Percentiles rank a stretch among this genome's conserved stretches.
phyloP scores from a whole-genome alignment of 495 filamentous ascomycete species.

The Hypoxylon trugodes region DNA sequence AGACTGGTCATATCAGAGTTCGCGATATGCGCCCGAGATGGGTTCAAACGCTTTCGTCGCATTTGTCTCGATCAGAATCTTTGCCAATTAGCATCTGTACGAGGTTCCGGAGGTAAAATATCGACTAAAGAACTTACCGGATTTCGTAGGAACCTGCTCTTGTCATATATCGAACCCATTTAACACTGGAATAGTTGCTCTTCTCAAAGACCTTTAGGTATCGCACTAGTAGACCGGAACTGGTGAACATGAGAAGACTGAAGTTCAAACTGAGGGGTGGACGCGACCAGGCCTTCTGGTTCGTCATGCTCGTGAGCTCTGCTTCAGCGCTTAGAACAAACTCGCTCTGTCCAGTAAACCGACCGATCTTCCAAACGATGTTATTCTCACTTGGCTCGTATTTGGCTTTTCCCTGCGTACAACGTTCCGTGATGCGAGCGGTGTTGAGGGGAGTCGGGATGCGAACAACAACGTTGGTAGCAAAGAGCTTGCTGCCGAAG shows the following conservation, averaged over 20 bases:
- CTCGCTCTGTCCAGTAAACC: constrained; percentile 95
- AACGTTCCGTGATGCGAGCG: constrained; percentile 91
- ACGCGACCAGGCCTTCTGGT: constrained; percentile 96
- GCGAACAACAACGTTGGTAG: constrained; percentile 94
- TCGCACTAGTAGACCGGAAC: constrained; percentile 86
- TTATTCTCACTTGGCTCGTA: constrained; percentile 98
- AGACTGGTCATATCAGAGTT: background rate
- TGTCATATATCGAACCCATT: constrained; percentile 99
- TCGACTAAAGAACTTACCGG: constrained; percentile 56
- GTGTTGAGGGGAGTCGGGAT: constrained; percentile 98
- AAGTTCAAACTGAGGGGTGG: constrained; percentile 93
- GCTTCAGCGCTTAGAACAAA: constrained; percentile 95
- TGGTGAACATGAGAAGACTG: constrained; percentile 96
- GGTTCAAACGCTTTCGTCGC: background rate
- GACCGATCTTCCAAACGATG: constrained; percentile 98
- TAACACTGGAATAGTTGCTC: constrained; percentile 96
- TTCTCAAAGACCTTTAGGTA: constrained; percentile 99
- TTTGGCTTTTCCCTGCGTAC: constrained; percentile 94
- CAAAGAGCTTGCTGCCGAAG: constrained; percentile 95
- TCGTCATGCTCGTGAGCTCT: constrained; percentile 93
- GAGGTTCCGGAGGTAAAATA: background rate
- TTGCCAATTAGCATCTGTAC: constrained; percentile 10
- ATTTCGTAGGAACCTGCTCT: constrained; percentile 87
- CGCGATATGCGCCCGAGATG: background rate
- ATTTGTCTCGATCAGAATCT: constrained; percentile 20